Evolutionary conservation across 2,329 filamentous ascomycete genomes (phyloP).

Genomic region (Pyricularia pennisetigena): DNA sequence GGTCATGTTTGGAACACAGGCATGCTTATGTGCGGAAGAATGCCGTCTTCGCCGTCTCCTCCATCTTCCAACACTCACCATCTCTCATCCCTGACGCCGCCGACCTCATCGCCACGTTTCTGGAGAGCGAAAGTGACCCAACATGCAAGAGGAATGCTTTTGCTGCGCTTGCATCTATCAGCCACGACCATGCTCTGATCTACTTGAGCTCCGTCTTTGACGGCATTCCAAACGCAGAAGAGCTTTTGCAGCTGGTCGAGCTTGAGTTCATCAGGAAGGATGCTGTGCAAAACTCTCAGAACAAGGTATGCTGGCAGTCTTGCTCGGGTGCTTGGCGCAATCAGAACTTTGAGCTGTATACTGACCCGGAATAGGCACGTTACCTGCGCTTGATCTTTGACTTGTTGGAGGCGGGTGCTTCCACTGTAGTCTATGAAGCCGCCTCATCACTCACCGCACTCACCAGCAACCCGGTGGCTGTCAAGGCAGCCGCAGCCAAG

Average conservation of each 20-base stretch:
- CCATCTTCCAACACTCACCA: slow-evolving; percentile 85
- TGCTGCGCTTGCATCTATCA: slow-evolving; percentile 80
- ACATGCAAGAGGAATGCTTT: slow-evolving; percentile 99
- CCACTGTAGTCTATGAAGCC: slow-evolving; percentile 95
- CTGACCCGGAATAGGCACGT: slow-evolving; percentile 50
- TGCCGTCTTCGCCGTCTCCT: slow-evolving; percentile 87
- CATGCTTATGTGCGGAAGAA: slow-evolving; percentile 99
- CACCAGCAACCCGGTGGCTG: slow-evolving; percentile 92
- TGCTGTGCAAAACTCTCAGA: slow-evolving; percentile 85
- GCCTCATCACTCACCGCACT: slow-evolving; percentile 89
- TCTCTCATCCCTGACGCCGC: slow-evolving; percentile 90
- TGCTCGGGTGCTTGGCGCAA: not conserved
- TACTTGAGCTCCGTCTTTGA: slow-evolving; percentile 88
- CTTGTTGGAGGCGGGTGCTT: slow-evolving; percentile 82
- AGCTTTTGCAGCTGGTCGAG: slow-evolving; percentile 85
- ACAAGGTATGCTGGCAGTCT: slow-evolving; percentile 55
- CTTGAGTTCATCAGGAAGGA: slow-evolving; percentile 97
- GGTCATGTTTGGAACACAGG: slow-evolving; percentile 87
- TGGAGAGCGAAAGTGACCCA: slow-evolving; percentile 82
- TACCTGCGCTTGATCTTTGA: slow-evolving; percentile 96
- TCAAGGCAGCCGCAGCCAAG: slow-evolving; percentile 91
- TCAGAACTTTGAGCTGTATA: slow-evolving; percentile 2
- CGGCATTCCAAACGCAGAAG: slow-evolving; percentile 86
- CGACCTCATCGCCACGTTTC: slow-evolving; percentile 81
- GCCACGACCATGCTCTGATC: slow-evolving; percentile 82